Evolutionary conservation across 495 filamentous ascomycete species (phyloP), one percentile per base, ranked within the genome.

Genomic region (Chaetomidium leptoderma): DNA sequence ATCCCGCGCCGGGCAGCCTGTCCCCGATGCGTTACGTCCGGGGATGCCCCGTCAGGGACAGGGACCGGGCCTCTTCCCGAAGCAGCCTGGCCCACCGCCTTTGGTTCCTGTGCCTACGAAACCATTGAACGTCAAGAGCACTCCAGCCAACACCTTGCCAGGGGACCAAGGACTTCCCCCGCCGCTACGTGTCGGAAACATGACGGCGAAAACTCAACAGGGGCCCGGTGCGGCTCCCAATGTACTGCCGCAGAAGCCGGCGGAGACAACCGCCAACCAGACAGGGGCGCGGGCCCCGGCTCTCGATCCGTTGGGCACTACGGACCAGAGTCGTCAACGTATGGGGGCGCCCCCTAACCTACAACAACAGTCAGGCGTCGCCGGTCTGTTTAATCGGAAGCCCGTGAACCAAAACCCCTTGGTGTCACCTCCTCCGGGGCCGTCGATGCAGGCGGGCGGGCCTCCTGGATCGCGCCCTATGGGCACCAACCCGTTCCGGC

Each of bases 21-120:
- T 17, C 50, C 23, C 24, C 2, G 30, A 45, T 45, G 29, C 11
- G 6, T 27, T 46, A n/a, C 40, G 29, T 14, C 40, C 27, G 9
- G 40, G 29, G 29, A 36, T 19, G 10, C 6, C 39, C 26, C 49
- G 27, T 2, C 19, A n/a, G 3, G 52, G 39, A 6, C 29, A 46
- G n/a, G 39, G 33, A 45, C 14, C 13, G 6, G 17, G 17, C n/a
- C 8, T 16, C 4, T 8, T 56, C 43, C 53, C 53, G 2, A 2
- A 32, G 7, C 53, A 37, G 17, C 53, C 53, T 7, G 44, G 53
- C 11, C 53, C 53, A 39, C 32, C 53, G 13, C 53, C 53, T 17
- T 21, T 33, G 3, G 26, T 46, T 5, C 53, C 53, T 13, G 33
- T 40, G 19, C 53, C 53, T 13, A 37, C 32, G 17, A 53, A 40